These are phyloP conservation scores for Trebouxia sp. DNA, from an alignment of 139 green algal species.

Conservation along the genomic window DNA sequence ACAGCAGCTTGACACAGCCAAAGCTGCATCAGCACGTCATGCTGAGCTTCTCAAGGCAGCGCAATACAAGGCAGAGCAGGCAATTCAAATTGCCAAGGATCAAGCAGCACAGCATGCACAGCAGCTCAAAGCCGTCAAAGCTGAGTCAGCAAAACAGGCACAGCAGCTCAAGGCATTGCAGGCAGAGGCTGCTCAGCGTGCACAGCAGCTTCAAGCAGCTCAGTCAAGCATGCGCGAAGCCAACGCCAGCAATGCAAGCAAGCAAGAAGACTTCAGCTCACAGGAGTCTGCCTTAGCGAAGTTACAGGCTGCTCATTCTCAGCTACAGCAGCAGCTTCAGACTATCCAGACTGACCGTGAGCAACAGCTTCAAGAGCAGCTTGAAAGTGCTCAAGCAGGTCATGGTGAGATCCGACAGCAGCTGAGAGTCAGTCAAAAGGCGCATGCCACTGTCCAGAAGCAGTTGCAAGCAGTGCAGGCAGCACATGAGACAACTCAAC, in stretches of 20 bases:
- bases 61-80: not conserved
- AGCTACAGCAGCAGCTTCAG: constrained; percentile 7
- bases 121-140: not conserved
- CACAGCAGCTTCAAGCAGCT: not conserved
- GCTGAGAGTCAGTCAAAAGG: not conserved
- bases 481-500: not conserved
- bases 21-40: not conserved
- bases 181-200: not conserved
- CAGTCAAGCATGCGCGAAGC: not conserved
- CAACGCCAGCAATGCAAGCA: not conserved
- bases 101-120: not conserved
- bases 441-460: too few species aligned
- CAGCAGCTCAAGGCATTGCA: not conserved
- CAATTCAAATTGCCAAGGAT: not conserved
- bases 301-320: not conserved
- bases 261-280: not conserved
- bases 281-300: not conserved
- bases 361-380: too few species aligned
- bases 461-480: not conserved
- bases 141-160: not conserved
- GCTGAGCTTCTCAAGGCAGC: not conserved
- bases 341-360: not conserved
- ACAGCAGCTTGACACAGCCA: not conserved
- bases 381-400: too few species aligned
- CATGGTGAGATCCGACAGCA: not conserved